Percentiles rank a stretch among this genome's conserved stretches.
Conservation (phyloP, 75 land plant species). For the Cupressus sempervirens region DNA sequence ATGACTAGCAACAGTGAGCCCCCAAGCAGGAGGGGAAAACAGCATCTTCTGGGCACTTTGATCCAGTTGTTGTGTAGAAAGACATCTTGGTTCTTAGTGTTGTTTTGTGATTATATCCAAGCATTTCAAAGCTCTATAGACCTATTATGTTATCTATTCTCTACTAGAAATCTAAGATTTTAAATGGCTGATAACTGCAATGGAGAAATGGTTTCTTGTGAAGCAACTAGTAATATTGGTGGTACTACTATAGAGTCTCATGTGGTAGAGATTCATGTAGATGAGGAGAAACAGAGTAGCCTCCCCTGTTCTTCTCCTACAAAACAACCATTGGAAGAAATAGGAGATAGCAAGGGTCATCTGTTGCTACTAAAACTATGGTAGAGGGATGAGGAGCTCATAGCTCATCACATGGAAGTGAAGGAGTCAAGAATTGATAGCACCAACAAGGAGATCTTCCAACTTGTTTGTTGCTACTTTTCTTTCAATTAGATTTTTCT, state of each 20-base stretch:
- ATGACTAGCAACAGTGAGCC: too few relatives aligned
- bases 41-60: too few relatives aligned
- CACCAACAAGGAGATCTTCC: constrained; percentile 36
- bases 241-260: constrained; percentile 12
- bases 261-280: constrained; percentile 48
- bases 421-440: constrained; percentile 35
- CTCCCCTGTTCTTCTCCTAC: constrained; percentile 5
- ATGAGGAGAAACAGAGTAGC: constrained; percentile 20
- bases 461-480: constrained; percentile 43
- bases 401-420: constrained; percentile 16
- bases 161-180: background rate
- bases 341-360: constrained; percentile 66
- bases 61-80: too few relatives aligned
- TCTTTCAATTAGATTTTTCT: constrained; percentile 44
- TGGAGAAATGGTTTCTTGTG: background rate
- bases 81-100: background rate
- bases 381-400: constrained; percentile 52
- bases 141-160: background rate
- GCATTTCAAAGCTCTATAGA: background rate
- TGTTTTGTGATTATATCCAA: background rate
- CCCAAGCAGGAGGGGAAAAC: too few relatives aligned
- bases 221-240: background rate
- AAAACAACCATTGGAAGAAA: constrained; percentile 53
- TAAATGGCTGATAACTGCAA: background rate
- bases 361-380: constrained; percentile 56